These are phyloP conservation scores for Mallotus nudiflorus DNA, from an alignment of 345 rosid genomes.

Conservation along the genomic window DNA sequence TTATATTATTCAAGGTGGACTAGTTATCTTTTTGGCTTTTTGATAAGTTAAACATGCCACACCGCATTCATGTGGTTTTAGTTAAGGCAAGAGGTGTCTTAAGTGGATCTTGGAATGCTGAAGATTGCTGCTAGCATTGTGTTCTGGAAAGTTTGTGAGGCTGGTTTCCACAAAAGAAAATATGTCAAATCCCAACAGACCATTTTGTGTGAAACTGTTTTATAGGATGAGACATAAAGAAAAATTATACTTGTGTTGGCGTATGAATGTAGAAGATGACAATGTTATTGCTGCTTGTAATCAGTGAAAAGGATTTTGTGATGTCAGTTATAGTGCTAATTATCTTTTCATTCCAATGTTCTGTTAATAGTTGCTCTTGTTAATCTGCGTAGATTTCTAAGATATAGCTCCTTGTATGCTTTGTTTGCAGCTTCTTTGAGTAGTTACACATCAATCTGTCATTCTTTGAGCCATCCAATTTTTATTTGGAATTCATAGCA, in stretches of 20 bases:
- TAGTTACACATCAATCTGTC: constrained; percentile 1
- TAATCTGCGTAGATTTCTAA: not conserved
- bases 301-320: not conserved
- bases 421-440: not conserved
- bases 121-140: no score
- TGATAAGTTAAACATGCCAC: no score
- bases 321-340: not conserved
- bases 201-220: not conserved
- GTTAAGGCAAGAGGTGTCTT: no score
- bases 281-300: not conserved
- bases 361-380: not conserved
- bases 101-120: no score
- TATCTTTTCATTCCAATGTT: not conserved
- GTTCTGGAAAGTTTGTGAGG: not conserved
- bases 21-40: not conserved
- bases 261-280: not conserved
- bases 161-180: not conserved
- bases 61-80: not conserved
- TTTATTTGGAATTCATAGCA: constrained; percentile 11
- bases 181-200: not conserved
- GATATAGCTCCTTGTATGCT: not conserved
- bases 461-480: not conserved
- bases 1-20: not conserved
- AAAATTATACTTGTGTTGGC: not conserved
- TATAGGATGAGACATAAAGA: not conserved